Base-by-base conservation (phyloP, 495 filamentous ascomycete genomes). In the Daldinia bambusicola region DNA sequence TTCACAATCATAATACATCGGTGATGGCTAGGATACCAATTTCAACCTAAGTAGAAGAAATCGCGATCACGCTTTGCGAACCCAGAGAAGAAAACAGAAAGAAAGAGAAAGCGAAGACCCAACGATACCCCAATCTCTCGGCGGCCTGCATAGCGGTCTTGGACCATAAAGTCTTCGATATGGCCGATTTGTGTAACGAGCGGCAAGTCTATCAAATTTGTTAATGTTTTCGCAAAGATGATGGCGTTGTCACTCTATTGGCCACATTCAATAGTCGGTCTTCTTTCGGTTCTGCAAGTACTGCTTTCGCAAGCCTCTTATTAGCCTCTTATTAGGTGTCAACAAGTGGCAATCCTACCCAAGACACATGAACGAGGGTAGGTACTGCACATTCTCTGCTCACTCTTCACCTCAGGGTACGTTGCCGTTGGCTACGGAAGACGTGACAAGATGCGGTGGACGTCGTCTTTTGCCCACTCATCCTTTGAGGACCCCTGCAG, bases 331-430 rank as follows among this genome's bases (percentile, higher is more conserved):
- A 48, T 73, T 59, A 65, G 66, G 50, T 38, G 22, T 66, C 37
- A 40, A 69, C 66, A 69, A 66, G 66, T 66, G 66, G 66, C 66
- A 53, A 73, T 73, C 56, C 66, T 69, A 68, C 70, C 61, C 63
- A 66, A 66, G 40, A 55, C 43, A 34, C 20, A 64, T 50, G 70
- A 65, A 26, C 55, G 34, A 61, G 61, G 51, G 57, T 52, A 65
- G 51, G 57, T 52, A 65, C 51, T 61, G 31, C 63, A 40, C 48
- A 55, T 4, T 55, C 34, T 53, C 36, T 50, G 31, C 64, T 55
- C 55, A 55, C 43, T 43, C 61, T 56, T 36, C 50, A 51, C 34
- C 32, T 16, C 22, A 40, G 51, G 55, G 36, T 31, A 32, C 36
- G 61, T 41, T 50, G 20, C 59, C 56, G 65, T 61, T 62, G 55